Evolutionary conservation across 768 basidiomycete species (phyloP).

Genomic region (Strobilomyces dryophilus): DNA sequence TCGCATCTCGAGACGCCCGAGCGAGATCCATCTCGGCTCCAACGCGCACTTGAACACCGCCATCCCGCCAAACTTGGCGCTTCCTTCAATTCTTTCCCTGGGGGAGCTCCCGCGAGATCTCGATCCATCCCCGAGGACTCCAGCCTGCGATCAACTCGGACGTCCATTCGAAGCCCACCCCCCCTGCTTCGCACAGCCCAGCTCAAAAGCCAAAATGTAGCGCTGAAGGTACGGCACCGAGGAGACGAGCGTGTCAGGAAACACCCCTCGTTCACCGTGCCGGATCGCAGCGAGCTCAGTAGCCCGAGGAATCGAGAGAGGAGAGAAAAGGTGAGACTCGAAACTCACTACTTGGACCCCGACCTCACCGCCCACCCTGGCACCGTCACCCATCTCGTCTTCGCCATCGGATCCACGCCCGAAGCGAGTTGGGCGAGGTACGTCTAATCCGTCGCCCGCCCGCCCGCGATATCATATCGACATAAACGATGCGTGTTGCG

Average conservation of each 20-base stretch:
- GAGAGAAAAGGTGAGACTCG: background rate
- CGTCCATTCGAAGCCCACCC: background rate
- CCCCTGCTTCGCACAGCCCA: background rate
- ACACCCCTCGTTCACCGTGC: background rate
- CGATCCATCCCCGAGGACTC: constrained; percentile 16
- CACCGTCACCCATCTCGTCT: constrained; percentile 25
- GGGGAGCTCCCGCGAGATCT: constrained; percentile 6
- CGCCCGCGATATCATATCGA: too few relatives aligned
- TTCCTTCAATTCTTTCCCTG: constrained; percentile 2
- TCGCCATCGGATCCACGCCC: constrained; percentile 35
- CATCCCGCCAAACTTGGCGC: constrained; percentile 7
- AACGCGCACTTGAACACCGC: constrained; percentile 2
- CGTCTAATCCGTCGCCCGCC: constrained; percentile 21
- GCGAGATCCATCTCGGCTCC: background rate
- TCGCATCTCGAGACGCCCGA: constrained; percentile 2
- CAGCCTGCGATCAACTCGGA: constrained; percentile 13
- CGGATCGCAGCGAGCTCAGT: background rate
- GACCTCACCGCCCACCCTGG: constrained; percentile 24
- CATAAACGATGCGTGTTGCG: background rate
- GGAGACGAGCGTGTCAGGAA: background rate
- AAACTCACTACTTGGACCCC: constrained; percentile 32
- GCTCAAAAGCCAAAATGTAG: background rate
- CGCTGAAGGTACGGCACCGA: background rate
- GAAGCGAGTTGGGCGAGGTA: constrained; percentile 42
- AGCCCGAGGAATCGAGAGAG: background rate